Evolutionary conservation across 805 yeast species (phyloP).

Genomic region (Pichia ethanolica): DNA sequence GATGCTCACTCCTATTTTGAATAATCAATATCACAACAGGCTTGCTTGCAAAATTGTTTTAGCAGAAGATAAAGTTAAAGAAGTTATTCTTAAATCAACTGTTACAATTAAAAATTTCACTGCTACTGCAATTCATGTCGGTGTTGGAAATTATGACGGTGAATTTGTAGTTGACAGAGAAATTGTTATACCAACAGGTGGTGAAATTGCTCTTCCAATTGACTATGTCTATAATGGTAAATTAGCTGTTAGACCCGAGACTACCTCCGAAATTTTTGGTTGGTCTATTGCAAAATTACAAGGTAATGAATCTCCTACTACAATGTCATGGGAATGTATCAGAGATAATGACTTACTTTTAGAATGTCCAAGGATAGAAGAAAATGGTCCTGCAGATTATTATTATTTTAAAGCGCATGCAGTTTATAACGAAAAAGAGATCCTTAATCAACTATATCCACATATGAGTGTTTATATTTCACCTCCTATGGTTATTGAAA

Average conservation of each 20-base stretch:
- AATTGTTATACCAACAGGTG: conserved; percentile 46
- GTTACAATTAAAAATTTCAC: conserved; percentile 62
- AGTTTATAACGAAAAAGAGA: conserved; percentile 54
- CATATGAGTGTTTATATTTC: conserved; percentile 70
- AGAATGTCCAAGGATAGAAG: conserved; percentile 44
- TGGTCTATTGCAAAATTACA: conserved; percentile 54
- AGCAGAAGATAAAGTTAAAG: conserved; percentile 71
- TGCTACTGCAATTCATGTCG: conserved; percentile 44
- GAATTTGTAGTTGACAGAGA: conserved; percentile 26
- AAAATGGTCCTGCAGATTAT: conserved; percentile 28
- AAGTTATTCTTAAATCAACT: conserved; percentile 71
- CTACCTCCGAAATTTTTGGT: conserved; percentile 40
- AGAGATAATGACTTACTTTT: conserved; percentile 44
- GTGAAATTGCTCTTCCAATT: conserved; percentile 64
- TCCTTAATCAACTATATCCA: conserved; percentile 70
- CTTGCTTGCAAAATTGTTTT: conserved; percentile 63
- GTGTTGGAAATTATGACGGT: conserved; percentile 28
- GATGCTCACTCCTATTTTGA: conserved; percentile 52
- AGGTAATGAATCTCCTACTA: conserved; percentile 13
- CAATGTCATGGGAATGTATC: conserved; percentile 58
- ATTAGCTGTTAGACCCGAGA: conserved; percentile 56
- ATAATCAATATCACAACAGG: conserved; percentile 52
- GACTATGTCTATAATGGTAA: conserved; percentile 52
- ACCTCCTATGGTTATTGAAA: conserved; percentile 82
- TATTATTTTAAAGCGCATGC: conserved; percentile 69